Conservation (phyloP, 768 basidiomycete genomes). For the Agrocybe praecox region DNA sequence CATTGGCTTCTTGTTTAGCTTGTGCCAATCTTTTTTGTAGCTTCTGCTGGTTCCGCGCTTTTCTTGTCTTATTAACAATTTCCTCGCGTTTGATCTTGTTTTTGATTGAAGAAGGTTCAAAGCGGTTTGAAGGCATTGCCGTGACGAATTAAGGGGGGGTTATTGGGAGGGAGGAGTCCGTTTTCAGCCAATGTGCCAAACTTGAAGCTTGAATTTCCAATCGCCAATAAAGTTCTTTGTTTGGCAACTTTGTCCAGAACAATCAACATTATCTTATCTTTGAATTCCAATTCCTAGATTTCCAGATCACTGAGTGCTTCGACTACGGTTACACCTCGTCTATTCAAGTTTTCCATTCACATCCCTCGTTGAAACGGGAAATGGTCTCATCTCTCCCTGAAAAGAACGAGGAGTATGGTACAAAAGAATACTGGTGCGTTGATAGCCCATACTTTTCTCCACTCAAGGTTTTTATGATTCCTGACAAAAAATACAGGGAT, state of each 20-base stretch:
- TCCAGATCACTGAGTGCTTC: too few relatives aligned
- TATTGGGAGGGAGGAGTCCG: neutral
- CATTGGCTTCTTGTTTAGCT: slow-evolving; percentile 74
- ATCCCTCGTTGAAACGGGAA: too few relatives aligned
- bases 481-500: slow-evolving; percentile 49
- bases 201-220: neutral
- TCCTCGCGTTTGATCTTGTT: slow-evolving; percentile 92
- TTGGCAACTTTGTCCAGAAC: slow-evolving; percentile 3
- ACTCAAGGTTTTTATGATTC: neutral
- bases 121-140: slow-evolving; percentile 56
- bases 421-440: slow-evolving; percentile 68
- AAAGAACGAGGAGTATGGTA: slow-evolving; percentile 72
- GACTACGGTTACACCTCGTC: too few relatives aligned
- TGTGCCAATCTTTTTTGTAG: slow-evolving; percentile 77
- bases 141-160: neutral
- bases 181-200: neutral
- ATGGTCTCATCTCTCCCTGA: slow-evolving; percentile 43
- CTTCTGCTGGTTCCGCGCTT: slow-evolving; percentile 78
- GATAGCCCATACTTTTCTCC: neutral
- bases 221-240: neutral
- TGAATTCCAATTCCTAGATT: too few relatives aligned
- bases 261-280: slow-evolving; percentile 13
- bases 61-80: slow-evolving; percentile 69
- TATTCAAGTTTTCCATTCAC: too few relatives aligned
- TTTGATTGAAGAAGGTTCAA: slow-evolving; percentile 71